Conservation (phyloP, 305 asterid genomes). For the Coffea humblotiana region DNA sequence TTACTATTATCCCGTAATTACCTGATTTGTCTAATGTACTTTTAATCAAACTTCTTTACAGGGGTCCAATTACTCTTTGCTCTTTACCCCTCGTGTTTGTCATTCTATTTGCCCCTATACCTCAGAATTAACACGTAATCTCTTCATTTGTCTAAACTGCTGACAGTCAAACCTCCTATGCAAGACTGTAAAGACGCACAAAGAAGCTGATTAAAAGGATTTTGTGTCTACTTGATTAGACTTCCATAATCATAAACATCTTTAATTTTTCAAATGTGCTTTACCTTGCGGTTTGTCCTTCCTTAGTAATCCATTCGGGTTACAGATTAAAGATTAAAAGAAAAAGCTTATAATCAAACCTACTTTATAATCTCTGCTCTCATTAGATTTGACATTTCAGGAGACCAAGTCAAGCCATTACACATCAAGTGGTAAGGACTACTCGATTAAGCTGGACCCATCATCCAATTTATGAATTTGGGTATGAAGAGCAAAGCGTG, state of each 20-base stretch:
- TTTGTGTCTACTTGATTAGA: background rate
- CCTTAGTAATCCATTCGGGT: background rate
- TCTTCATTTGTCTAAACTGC: background rate
- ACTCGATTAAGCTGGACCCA: background rate
- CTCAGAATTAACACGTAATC: background rate
- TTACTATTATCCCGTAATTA: slow-evolving; percentile 22
- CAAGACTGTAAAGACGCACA: background rate
- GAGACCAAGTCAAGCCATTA: background rate
- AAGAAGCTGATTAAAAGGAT: background rate
- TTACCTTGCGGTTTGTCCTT: background rate
- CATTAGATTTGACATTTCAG: slow-evolving; percentile 15
- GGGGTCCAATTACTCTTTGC: background rate
- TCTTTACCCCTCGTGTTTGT: background rate
- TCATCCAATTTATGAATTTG: background rate
- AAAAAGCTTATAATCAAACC: background rate
- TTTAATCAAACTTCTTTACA: background rate
- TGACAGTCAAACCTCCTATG: background rate
- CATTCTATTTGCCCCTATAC: background rate
- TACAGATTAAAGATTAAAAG: background rate
- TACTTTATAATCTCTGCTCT: background rate
- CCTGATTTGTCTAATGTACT: background rate
- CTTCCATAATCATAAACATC: background rate
- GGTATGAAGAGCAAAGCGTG: slow-evolving; percentile 12
- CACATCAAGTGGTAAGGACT: slow-evolving; percentile 5
- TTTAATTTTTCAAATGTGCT: background rate